Base-by-base conservation (phyloP, 768 basidiomycete species). In the Gelatoporia subvermispora region DNA sequence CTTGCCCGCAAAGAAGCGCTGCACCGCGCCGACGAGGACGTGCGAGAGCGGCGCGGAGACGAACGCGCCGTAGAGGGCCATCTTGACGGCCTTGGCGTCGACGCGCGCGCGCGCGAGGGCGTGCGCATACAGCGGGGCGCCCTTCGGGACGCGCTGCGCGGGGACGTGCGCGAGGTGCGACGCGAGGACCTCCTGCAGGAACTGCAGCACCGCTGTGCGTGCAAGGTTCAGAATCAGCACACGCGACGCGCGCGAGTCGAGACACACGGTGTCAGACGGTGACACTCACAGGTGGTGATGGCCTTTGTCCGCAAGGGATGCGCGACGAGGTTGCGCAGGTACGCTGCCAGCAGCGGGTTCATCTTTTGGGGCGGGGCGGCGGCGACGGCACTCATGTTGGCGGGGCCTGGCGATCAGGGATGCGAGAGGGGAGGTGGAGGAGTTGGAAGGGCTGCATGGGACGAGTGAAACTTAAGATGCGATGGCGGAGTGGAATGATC, bases 41-140 rank as follows among this genome's bases (percentile, higher is more conserved):
- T 94, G 92, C 36, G 81, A 76, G 24, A 94, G 63, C 0, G 92
- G 92, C 5, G 90, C 92, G 11, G 89, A 89, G 35, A 94, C 76
- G 56, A 86, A 73, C 69, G 87, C 81, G 51, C 92, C 92, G 61
- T 91, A 93, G 18, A 85, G 43, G 1, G 81, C 86, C 84, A 93
- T 90, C 66, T 93, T 91, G 58, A 87, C 47, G 7, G 92, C 88
- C 58, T 82, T 85, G 51, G 70, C 49, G 61, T 89, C 74, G 44
- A 92, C 65, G 62, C 87, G 82, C 4, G 70, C 69, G 41, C 66
- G 70, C 4, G 78, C 80, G 41, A 86, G 75, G 16, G 70, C 60
- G 54, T 77, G 81, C 44, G 73, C 58, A 52, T 81, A 59, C 20
- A 71, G 52, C 2, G 85, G 73, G 1, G 81, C 77, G 70, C 81